These are phyloP conservation scores for Coemansia sp. DNA, from an alignment of 192 early-diverging fungal genomes.

Conservation along the genomic window DNA sequence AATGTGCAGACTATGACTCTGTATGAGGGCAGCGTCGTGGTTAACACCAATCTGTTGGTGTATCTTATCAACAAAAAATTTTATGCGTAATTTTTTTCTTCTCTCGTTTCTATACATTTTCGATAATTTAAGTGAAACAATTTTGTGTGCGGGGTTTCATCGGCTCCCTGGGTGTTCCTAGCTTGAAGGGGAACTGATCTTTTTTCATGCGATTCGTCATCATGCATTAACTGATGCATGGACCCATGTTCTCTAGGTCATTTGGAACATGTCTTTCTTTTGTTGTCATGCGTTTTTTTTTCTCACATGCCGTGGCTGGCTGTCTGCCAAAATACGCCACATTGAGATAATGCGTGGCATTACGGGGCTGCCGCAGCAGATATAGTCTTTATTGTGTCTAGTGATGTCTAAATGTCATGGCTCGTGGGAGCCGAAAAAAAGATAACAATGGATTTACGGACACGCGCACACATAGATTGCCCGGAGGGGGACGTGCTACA, in stretches of 20 bases:
- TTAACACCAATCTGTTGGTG: constrained; percentile 95
- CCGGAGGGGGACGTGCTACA: too few relatives aligned
- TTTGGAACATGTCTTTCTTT: too few relatives aligned
- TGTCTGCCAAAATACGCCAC: too few relatives aligned
- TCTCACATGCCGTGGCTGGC: neutral
- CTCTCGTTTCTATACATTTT: neutral
- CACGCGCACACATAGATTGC: too few relatives aligned
- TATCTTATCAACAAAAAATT: constrained; percentile 99
- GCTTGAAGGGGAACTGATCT: too few relatives aligned
- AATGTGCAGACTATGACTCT: constrained; percentile 88
- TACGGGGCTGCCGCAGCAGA: too few relatives aligned
- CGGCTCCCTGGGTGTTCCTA: neutral
- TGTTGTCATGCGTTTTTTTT: neutral
- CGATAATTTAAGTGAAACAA: neutral
- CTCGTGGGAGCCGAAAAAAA: too few relatives aligned
- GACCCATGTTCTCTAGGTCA: too few relatives aligned
- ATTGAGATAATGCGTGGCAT: too few relatives aligned
- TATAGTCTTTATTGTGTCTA: neutral
- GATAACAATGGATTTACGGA: too few relatives aligned
- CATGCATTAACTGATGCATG: neutral
- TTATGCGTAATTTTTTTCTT: constrained; percentile 31
- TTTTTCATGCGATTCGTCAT: too few relatives aligned
- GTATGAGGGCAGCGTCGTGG: constrained; percentile 88
- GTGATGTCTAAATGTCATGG: neutral
- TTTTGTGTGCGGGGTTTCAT: neutral